Evolutionary conservation across 139 green algal species (phyloP), one percentile per base, ranked within the genome.

Genomic region (Nannochloris sp.): DNA sequence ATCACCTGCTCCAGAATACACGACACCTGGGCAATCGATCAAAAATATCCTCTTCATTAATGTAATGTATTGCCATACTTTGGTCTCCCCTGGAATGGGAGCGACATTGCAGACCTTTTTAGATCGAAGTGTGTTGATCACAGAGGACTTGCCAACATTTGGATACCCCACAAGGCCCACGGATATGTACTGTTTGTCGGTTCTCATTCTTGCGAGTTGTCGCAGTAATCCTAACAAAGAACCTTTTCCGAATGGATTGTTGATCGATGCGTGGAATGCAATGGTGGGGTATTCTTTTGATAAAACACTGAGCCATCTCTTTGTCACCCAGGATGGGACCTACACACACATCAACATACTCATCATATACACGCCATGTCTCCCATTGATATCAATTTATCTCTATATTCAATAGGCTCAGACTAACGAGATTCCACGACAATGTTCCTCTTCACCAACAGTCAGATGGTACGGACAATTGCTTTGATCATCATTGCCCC

Each of bases 41-140:
- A 97, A 86, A 82, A 96, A 96, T 77, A 99, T 96, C 63, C 86
- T 84, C 86, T 96, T 96, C 79, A 95, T 98, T 13, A 99, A 84
- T 23, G 92, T 98, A 76, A 99, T 92, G 85, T 97, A 99, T 80
- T 98, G 93, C 93, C 93, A 99, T 62, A 99, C 85, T 81, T 97
- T 97, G 56, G 93, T 99, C 82, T 98, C 88, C 2, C 93, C 93
- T 2, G 93, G 93, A 5, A 98, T 80, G 1, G 93, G 93, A 3
- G 93, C 91, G 25, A 89, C 81, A 45, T 95, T 95, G 85, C 91
- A 97, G 31, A 98, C 86, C 79, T 96, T 95, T 67, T 97, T 97
- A 33, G 78, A 87, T 31, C 89, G 79, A 59, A 99, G 84, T 4
- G 93, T 94, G 81, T 99, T 99, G 87, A 99, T 98, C 57, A 99